These are phyloP conservation scores for Eustoma russellianum DNA, from an alignment of 257 asterid genomes.

Conservation along the genomic window DNA sequence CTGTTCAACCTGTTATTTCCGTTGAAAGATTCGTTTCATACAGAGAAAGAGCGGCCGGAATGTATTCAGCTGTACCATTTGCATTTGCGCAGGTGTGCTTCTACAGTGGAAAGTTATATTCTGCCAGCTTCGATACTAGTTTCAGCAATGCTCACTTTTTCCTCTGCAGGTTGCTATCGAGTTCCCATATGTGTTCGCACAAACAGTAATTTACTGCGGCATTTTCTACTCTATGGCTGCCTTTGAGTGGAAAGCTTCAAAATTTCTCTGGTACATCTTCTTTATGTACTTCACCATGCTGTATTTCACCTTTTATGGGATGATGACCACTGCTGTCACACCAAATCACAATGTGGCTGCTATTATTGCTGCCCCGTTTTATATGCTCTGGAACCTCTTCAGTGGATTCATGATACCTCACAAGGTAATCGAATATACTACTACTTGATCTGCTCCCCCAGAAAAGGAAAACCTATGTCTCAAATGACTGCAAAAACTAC, in stretches of 20 bases:
- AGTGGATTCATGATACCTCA: slow-evolving; percentile 93
- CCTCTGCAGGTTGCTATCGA: slow-evolving; percentile 68
- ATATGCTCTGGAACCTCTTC: slow-evolving; percentile 96
- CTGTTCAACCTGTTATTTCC: slow-evolving; percentile 95
- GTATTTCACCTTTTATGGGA: slow-evolving; percentile 88
- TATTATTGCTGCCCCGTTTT: slow-evolving; percentile 77
- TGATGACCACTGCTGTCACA: slow-evolving; percentile 96
- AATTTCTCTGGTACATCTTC: slow-evolving; percentile 60
- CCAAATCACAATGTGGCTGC: slow-evolving; percentile 96
- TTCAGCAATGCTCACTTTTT: background rate
- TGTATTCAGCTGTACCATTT: slow-evolving; percentile 83
- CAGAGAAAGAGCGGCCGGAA: slow-evolving; percentile 93
- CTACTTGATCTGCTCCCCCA: background rate
- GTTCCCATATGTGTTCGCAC: slow-evolving; percentile 71
- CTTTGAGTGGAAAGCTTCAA: slow-evolving; percentile 63
- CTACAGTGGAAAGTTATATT: background rate
- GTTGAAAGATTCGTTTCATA: slow-evolving; percentile 91
- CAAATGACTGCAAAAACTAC: too few species aligned
- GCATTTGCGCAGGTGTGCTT: slow-evolving; percentile 78
- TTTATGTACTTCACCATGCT: slow-evolving; percentile 76
- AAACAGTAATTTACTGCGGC: slow-evolving; percentile 53
- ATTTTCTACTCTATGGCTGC: slow-evolving; percentile 79
- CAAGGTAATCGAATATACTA: slow-evolving; percentile 44
- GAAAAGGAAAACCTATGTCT: too few species aligned
- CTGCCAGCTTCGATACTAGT: background rate